phyloP scores from a whole-genome alignment of 2,329 filamentous ascomycete species.

The Cladosporium halotolerans region DNA sequence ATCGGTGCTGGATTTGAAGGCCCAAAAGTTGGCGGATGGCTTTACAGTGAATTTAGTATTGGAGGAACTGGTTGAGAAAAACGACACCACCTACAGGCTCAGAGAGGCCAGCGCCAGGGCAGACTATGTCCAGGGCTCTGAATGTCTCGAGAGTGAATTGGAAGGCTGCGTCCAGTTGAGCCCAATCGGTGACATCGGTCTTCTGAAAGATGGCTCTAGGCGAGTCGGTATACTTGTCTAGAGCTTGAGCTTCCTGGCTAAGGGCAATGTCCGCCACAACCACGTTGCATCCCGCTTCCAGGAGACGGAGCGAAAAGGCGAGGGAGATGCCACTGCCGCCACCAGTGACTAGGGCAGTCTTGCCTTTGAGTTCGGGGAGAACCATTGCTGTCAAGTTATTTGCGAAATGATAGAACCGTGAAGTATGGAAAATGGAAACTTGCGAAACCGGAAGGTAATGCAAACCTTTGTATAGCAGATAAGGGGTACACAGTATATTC shows the following conservation, averaged over 20 bases:
- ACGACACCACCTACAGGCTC: constrained; percentile 27
- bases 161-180: constrained; percentile 42
- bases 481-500: not conserved
- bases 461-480: not conserved
- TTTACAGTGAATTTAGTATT: not conserved
- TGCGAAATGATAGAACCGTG: not conserved
- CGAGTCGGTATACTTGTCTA: constrained; percentile 1
- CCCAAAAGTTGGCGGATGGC: constrained; percentile 10
- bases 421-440: not conserved
- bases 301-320: constrained; percentile 2
- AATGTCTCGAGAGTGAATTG: constrained; percentile 39
- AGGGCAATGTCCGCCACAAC: constrained; percentile 40
- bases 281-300: constrained; percentile 28
- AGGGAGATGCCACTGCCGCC: constrained; percentile 28
- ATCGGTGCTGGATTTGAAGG: constrained; percentile 6
- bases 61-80: not conserved
- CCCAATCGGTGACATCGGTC: constrained; percentile 45
- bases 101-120: constrained; percentile 38
- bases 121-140: constrained; percentile 37
- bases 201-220: constrained; percentile 34
- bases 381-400: not conserved
- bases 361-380: constrained; percentile 28
- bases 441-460: not conserved
- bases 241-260: constrained; percentile 33
- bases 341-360: constrained; percentile 40